A percentile compares a stretch with the other conserved stretches of the same genome.
phyloP scores from a whole-genome alignment of 345 rosid genomes.

The Camelina laxa region DNA sequence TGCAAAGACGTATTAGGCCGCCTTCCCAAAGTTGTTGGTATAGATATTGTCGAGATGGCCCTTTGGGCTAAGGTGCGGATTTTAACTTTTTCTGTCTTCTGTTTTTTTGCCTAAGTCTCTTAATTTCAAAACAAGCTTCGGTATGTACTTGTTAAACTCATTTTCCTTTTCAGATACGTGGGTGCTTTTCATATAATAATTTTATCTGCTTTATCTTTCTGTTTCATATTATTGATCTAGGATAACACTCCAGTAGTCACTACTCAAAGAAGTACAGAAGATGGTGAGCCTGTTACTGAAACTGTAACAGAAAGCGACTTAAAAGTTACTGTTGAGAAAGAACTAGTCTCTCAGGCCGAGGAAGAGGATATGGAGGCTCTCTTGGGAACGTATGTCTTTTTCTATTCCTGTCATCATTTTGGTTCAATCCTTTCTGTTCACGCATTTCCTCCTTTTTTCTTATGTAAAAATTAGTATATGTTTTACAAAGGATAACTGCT shows the following conservation, averaged over 20 bases:
- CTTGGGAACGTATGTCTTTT: conserved; percentile 78
- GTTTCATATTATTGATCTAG: conserved; percentile 49
- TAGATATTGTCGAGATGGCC: conserved; percentile 96
- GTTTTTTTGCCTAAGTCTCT: conserved; percentile 13
- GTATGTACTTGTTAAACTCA: conserved; percentile 25
- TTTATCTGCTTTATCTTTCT: conserved; percentile 9
- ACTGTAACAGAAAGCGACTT: conserved; percentile 66
- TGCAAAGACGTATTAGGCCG: conserved; percentile 79
- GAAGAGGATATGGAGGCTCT: conserved; percentile 99
- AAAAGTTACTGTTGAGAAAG: conserved; percentile 93
- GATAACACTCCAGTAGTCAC: conserved; percentile 83
- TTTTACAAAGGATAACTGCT: conserved; percentile 4
- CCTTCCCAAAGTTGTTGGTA: conserved; percentile 86
- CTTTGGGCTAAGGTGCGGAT: conserved; percentile 93
- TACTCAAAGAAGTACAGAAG: conserved; percentile 61
- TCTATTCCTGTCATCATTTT: conserved; percentile 6
- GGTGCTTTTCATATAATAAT: conserved; percentile 14
- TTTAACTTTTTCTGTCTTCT: conserved; percentile 36
- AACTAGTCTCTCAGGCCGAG: conserved; percentile 96
- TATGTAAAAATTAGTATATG: conserved; percentile 20
- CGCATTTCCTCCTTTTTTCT: not conserved
- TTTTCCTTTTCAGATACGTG: conserved; percentile 8
- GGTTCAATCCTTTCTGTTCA: conserved; percentile 3
- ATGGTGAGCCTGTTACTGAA: conserved; percentile 75
- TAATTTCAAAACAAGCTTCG: not conserved